These are phyloP conservation scores for Scutellaria baicalensis DNA, from an alignment of 257 asterid genomes.

Conservation along the genomic window DNA sequence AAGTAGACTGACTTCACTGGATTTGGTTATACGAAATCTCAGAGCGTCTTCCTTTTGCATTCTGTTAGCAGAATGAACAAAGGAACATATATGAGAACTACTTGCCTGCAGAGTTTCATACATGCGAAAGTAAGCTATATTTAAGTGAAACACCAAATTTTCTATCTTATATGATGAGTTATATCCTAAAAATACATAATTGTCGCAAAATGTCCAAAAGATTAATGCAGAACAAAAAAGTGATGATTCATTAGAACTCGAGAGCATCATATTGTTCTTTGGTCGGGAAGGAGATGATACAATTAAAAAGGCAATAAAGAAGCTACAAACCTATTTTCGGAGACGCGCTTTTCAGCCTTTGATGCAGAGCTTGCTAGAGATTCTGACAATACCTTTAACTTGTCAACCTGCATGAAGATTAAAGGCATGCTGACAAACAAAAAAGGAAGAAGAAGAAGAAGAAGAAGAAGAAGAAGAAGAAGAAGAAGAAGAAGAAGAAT, in stretches of 20 bases:
- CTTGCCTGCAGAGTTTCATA: not conserved
- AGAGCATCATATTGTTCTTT: not conserved
- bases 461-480: too few relatives aligned
- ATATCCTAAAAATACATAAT: not conserved
- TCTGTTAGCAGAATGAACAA: slow-evolving; percentile 36
- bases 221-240: not conserved
- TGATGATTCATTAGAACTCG: slow-evolving; percentile 1
- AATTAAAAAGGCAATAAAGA: slow-evolving; percentile 4
- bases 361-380: slow-evolving; percentile 78
- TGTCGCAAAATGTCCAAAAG: not conserved
- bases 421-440: not conserved
- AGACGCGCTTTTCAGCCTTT: slow-evolving; percentile 70
- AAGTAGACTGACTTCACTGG: slow-evolving; percentile 52
- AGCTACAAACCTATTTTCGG: slow-evolving; percentile 60
- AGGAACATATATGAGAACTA: slow-evolving; percentile 1
- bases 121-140: not conserved
- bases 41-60: slow-evolving; percentile 83
- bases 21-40: slow-evolving; percentile 55
- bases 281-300: slow-evolving; percentile 1
- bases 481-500: too few relatives aligned
- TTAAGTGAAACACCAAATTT: slow-evolving; percentile 1
- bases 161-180: not conserved
- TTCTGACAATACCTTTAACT: slow-evolving; percentile 74
- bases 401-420: slow-evolving; percentile 59
- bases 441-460: too few relatives aligned